Base-by-base conservation (phyloP, 1,139 yeast genomes). In the Hansenula anomala region DNA sequence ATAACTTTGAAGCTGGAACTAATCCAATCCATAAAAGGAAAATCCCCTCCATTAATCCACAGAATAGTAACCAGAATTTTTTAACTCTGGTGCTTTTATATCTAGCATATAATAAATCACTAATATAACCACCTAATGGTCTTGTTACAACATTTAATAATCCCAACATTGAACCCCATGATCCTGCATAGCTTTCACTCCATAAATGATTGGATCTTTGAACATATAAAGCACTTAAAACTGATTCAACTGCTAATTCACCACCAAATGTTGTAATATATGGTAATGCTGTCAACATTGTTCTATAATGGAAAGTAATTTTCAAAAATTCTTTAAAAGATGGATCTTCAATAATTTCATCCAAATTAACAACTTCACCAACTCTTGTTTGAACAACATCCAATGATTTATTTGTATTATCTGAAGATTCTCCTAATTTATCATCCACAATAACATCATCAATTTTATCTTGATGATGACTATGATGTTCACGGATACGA, bases 151-250 rank as follows among this genome's bases (percentile, higher is more conserved):
- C 55, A 39, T 61, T 61, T 27, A 61, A 46, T 22, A 61, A 46
- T 8, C 66, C 66, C 41, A 61, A 43, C 66, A 61, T 61, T 4
- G 63, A 55, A 11, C 61, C 64, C 66, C 66, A 61, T 25, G 55
- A 45, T 14, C 64, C 66, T 3, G 63, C 56, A 28, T 49, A 42
- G 24, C 51, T 46, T 29, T 53, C 49, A 3, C 51, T 28, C 58
- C 62, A 60, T 4, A 37, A 16, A 12, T 48, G 47, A 12, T 34
- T 11, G 13, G 52, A 40, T 27, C 46, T 42, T 17, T 46, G 43
- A 28, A 39, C 32, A 34, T 60, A 61, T 4, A 61, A 36, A 5
- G 50, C 53, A 6, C 61, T 48, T 13, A 61, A 44, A n/a, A 57
- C 49, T n/a, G 62, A 46, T 40, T 61, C 66, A 28, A 61, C 47